Conservation (phyloP, 805 yeast species). For the Pichia ethanolica region DNA sequence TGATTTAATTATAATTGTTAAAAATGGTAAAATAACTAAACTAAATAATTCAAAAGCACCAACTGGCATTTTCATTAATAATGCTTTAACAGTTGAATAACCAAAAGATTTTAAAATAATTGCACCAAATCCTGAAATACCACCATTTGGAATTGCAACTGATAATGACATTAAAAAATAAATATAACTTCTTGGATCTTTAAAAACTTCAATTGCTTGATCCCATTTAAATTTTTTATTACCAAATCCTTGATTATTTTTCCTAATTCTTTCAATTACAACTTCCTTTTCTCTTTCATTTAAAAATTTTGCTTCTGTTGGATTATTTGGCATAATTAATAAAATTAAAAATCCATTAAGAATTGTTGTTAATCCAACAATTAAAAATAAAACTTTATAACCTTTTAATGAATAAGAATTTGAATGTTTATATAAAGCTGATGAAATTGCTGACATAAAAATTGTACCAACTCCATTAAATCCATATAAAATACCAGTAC, state of each 20-base stretch:
- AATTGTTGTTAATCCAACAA: conserved; percentile 48
- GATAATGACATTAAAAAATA: conserved; percentile 26
- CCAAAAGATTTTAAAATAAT: conserved; percentile 8
- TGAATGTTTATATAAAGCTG: conserved; percentile 27
- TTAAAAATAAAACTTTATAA: conserved; percentile 43
- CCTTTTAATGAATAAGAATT: conserved; percentile 11
- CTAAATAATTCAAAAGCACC: conserved; percentile 33
- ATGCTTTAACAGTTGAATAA: conserved; percentile 10
- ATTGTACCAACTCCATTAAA: conserved; percentile 13
- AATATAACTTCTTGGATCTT: conserved; percentile 36
- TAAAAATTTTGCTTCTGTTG: conserved; percentile 40
- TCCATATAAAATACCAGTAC: conserved; percentile 32
- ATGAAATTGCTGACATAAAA: conserved; percentile 9
- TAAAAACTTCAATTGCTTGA: conserved; percentile 37
- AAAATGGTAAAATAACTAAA: conserved; percentile 3
- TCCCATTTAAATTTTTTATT: conserved; percentile 36
- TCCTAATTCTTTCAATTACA: conserved; percentile 34
- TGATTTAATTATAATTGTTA: background rate
- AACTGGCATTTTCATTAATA: conserved; percentile 25
- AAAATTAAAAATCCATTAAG: conserved; percentile 25
- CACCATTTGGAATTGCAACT: conserved; percentile 17
- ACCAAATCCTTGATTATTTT: conserved; percentile 28
- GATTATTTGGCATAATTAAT: conserved; percentile 44
- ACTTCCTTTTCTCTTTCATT: conserved; percentile 29
- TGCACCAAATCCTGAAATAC: conserved; percentile 9